Percentiles rank a stretch among this genome's conserved stretches.
phyloP scores from a whole-genome alignment of 106 monocot genomes.

The Allium sativum region DNA sequence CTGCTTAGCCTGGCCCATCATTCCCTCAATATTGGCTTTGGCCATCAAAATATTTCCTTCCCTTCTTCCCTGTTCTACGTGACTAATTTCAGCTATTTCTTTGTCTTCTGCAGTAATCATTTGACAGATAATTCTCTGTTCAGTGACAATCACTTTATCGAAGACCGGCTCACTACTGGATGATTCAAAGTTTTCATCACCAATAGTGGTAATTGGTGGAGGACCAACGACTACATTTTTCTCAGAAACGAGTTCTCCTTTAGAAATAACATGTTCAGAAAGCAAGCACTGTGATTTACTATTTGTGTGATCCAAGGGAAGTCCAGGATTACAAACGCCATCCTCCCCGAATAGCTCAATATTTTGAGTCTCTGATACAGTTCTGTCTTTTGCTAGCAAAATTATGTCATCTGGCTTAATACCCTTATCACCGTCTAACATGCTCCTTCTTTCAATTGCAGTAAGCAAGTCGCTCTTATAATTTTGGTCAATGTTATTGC shows the following conservation, averaged over 20 bases:
- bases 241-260: slow-evolving; percentile 5
- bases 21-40: slow-evolving; percentile 13
- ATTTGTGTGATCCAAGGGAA: not conserved
- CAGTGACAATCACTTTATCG: slow-evolving; percentile 21
- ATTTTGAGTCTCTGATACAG: slow-evolving; percentile 6
- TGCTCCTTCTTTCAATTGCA: slow-evolving; percentile 11
- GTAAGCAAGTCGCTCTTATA: slow-evolving; percentile 5
- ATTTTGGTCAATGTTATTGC: slow-evolving; percentile 7
- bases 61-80: slow-evolving; percentile 12
- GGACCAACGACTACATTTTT: not conserved
- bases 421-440: not conserved
- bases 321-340: slow-evolving; percentile 6
- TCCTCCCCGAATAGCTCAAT: slow-evolving; percentile 16
- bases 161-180: not conserved
- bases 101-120: slow-evolving; percentile 26
- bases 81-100: slow-evolving; percentile 25
- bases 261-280: not conserved
- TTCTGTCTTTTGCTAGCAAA: slow-evolving; percentile 13
- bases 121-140: slow-evolving; percentile 16
- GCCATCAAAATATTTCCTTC: slow-evolving; percentile 4
- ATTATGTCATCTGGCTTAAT: slow-evolving; percentile 7
- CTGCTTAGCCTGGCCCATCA: too few relatives aligned
- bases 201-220: slow-evolving; percentile 2
- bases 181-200: slow-evolving; percentile 12
- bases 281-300: slow-evolving; percentile 13